Evolutionary conservation across 495 filamentous ascomycete genomes (phyloP), one percentile per base, ranked within the genome.

Genomic region (Podospora conica): DNA sequence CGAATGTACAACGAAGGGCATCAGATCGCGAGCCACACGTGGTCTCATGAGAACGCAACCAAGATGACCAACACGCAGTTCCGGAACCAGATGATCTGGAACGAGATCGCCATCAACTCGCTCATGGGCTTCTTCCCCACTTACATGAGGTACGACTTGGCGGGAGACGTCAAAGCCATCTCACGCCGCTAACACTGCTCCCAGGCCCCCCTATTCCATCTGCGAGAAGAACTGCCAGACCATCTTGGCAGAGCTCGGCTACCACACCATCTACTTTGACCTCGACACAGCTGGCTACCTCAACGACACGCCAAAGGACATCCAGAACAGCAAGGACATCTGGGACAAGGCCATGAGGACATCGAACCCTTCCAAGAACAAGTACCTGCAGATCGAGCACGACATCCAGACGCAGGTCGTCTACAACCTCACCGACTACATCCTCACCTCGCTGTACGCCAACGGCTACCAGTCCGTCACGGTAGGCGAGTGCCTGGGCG

Each of bases 1-100:
- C 68, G 70, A 85, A 78, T 87, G 90, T 66, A 91, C 88, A 88
- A 75, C 81, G 66, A 80, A 66, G 91, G 91, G n/a, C 92, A 96
- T 72, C 92, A 95, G 73, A 80, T 96, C 62, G 91, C 88, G 28
- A 90, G 87, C 69, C 92, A 96, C 69, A 95, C 90, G 1, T 96
- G 91, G 91, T 90, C 88, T 53, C 92, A 96, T 69, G 87, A 78
- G 83, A 92, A 81, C 77, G 92, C 69, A 82, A 83, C 75, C 82
- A 84, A 71, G 73, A 86, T 73, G 79, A 84, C 60, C 66, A 84
- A 60, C 71, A 71, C 28, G 73, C 80, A 88, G 64, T 86, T 89
- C 66, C 79, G 79, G 5, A 82, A 87, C 20, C 88, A 95, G 69
- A 88, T 96, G 74, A 72, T 84, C 58, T 91, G 88, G 82, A 90